Conservation (phyloP, 1,284 basidiomycete species). For the Agroathelia rolfsii region DNA sequence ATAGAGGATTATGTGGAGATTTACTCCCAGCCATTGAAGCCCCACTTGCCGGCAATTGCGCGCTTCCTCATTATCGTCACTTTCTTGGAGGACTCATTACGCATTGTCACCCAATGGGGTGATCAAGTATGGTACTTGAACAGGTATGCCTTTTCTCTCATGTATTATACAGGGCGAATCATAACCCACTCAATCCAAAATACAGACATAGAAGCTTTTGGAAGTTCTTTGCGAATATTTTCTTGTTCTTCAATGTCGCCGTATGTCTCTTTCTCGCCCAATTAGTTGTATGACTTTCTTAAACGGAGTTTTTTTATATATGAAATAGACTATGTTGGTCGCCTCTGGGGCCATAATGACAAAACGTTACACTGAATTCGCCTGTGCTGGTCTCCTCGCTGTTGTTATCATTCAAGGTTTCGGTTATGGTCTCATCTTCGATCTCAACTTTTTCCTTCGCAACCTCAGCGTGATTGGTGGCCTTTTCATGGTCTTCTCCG, state of each 20-base stretch:
- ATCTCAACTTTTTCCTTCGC: constrained; percentile 98
- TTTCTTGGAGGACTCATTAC: constrained; percentile 92
- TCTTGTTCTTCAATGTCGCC: constrained; percentile 86
- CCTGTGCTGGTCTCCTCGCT: constrained; percentile 79
- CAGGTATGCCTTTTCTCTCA: constrained; percentile 44
- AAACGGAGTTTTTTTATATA: no score
- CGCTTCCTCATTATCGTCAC: constrained; percentile 97
- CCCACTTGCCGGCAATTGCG: constrained; percentile 90
- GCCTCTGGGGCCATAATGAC: constrained; percentile 85
- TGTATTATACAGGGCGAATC: constrained; percentile 1
- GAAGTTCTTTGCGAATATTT: constrained; percentile 89
- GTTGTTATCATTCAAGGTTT: constrained; percentile 95
- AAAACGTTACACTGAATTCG: constrained; percentile 83
- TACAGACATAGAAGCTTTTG: constrained; percentile 86
- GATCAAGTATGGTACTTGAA: constrained; percentile 98
- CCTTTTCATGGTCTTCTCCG: constrained; percentile 96
- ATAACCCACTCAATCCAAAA: constrained; percentile 10
- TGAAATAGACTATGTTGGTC: constrained; percentile 86
- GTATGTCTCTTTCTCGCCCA: constrained; percentile 46
- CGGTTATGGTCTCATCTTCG: constrained; percentile 92
- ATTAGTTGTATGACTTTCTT: no score
- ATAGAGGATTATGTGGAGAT: constrained; percentile 92
- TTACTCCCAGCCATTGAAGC: constrained; percentile 89
- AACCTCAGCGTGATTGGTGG: constrained; percentile 90
- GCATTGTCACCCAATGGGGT: constrained; percentile 90